phyloP scores from a whole-genome alignment of 257 asterid genomes.

The Anisodus tanguticus region DNA sequence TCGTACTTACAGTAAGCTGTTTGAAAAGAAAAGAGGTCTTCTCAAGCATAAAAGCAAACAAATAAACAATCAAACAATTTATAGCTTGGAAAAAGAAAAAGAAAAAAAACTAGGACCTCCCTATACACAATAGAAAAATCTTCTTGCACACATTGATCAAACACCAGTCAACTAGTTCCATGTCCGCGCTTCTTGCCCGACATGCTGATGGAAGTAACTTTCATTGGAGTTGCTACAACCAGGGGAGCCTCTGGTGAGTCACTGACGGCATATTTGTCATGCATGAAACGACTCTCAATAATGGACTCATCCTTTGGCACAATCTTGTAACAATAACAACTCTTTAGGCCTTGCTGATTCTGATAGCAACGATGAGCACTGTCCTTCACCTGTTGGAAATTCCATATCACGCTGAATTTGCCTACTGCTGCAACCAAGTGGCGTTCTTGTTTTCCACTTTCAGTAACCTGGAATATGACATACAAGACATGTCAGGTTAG shows the following conservation, averaged over 20 bases:
- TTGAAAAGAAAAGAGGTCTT: background rate
- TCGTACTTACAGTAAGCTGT: background rate
- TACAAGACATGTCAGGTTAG: background rate
- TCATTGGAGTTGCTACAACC: slow-evolving; percentile 94
- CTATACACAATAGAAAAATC: background rate
- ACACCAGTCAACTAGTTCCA: background rate
- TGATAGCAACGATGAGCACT: slow-evolving; percentile 86
- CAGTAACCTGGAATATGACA: slow-evolving; percentile 72
- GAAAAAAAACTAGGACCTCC: background rate
- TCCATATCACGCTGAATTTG: slow-evolving; percentile 89
- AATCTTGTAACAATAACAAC: slow-evolving; percentile 95
- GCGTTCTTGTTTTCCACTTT: slow-evolving; percentile 94
- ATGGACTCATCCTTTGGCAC: slow-evolving; percentile 91
- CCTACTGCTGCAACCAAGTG: slow-evolving; percentile 98
- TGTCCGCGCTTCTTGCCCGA: slow-evolving; percentile 54
- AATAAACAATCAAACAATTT: background rate
- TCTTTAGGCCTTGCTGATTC: slow-evolving; percentile 94
- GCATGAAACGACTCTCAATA: slow-evolving; percentile 93
- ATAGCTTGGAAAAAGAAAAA: background rate
- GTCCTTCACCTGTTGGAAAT: slow-evolving; percentile 96
- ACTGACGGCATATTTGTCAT: slow-evolving; percentile 68
- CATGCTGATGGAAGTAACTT: slow-evolving; percentile 94
- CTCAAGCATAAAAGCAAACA: background rate
- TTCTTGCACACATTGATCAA: background rate
- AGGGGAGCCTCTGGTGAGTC: slow-evolving; percentile 94